phyloP scores from a whole-genome alignment of 1,139 yeast genomes.

The Taphrina communis region DNA sequence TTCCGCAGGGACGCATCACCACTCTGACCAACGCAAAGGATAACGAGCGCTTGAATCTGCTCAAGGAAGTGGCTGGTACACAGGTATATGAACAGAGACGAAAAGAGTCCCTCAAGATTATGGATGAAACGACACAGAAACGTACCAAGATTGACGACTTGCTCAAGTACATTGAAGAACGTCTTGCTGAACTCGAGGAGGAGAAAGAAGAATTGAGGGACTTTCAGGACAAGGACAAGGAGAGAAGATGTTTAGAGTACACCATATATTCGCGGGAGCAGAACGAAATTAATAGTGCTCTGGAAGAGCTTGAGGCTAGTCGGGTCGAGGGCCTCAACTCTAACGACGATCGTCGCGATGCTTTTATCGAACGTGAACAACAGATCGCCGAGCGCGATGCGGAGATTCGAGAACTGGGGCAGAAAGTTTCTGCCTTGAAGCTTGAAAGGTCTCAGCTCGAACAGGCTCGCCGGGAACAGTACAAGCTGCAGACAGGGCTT shows the following conservation, averaged over 20 bases:
- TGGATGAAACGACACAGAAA: slow-evolving; percentile 73
- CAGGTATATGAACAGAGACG: slow-evolving; percentile 83
- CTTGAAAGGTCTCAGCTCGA: slow-evolving; percentile 59
- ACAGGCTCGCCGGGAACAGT: slow-evolving; percentile 57
- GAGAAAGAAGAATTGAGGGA: slow-evolving; percentile 78
- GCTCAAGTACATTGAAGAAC: slow-evolving; percentile 68
- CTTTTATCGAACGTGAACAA: slow-evolving; percentile 60
- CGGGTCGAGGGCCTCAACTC: slow-evolving; percentile 61
- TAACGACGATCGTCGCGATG: slow-evolving; percentile 57
- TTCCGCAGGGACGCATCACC: slow-evolving; percentile 86
- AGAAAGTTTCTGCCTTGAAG: slow-evolving; percentile 51
- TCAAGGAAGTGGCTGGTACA: slow-evolving; percentile 96
- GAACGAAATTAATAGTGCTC: slow-evolving; percentile 63
- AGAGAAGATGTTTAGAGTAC: slow-evolving; percentile 74
- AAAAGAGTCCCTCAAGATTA: slow-evolving; percentile 77
- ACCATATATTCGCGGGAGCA: slow-evolving; percentile 79
- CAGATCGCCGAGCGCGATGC: slow-evolving; percentile 58
- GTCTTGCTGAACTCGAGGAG: slow-evolving; percentile 76
- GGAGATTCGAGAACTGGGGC: slow-evolving; percentile 56
- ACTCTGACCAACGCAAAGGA: slow-evolving; percentile 88
- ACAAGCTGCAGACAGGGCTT: slow-evolving; percentile 48
- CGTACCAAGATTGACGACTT: slow-evolving; percentile 77
- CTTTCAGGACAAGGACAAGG: slow-evolving; percentile 70
- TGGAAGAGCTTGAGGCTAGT: slow-evolving; percentile 67
- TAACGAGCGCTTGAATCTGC: slow-evolving; percentile 71